Conservation (phyloP, 2,329 filamentous ascomycete species). For the Nemania abortiva region DNA sequence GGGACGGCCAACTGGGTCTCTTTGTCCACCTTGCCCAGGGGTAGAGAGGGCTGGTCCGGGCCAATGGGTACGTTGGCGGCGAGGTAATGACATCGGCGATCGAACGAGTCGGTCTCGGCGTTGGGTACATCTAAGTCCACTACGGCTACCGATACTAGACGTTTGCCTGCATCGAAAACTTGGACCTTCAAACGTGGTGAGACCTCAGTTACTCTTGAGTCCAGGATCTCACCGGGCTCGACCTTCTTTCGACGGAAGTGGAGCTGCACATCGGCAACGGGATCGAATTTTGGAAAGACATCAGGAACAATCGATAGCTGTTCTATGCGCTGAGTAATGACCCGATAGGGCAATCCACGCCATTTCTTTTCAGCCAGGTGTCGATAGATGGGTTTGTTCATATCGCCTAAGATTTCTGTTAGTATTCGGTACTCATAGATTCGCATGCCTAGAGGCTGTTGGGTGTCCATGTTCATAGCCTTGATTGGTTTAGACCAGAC, state of each 20-base stretch:
- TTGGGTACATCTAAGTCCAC: slow-evolving; percentile 93
- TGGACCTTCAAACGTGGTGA: slow-evolving; percentile 84
- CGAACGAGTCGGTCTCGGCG: slow-evolving; percentile 78
- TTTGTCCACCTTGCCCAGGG: slow-evolving; percentile 71
- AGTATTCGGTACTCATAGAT: slow-evolving; percentile 22
- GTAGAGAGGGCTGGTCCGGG: slow-evolving; percentile 68
- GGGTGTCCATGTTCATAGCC: no score
- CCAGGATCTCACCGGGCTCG: slow-evolving; percentile 81
- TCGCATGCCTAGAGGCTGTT: slow-evolving; percentile 20
- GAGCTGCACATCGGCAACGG: slow-evolving; percentile 82
- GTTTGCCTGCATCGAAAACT: slow-evolving; percentile 83
- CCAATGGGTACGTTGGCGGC: slow-evolving; percentile 72
- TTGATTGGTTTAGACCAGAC: no score
- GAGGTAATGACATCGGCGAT: slow-evolving; percentile 87
- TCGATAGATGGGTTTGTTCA: slow-evolving; percentile 96
- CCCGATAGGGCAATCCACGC: slow-evolving; percentile 81
- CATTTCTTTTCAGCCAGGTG: slow-evolving; percentile 89
- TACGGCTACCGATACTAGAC: slow-evolving; percentile 85
- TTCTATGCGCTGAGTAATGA: slow-evolving; percentile 85
- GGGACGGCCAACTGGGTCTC: slow-evolving; percentile 77
- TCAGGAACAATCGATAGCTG: slow-evolving; percentile 92
- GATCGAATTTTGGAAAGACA: slow-evolving; percentile 82
- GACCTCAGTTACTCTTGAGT: slow-evolving; percentile 78
- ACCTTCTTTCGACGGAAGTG: slow-evolving; percentile 79
- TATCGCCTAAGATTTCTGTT: slow-evolving; percentile 74